phyloP scores from a whole-genome alignment of 2,329 filamentous ascomycete species.

The Colletotrichum sidae region DNA sequence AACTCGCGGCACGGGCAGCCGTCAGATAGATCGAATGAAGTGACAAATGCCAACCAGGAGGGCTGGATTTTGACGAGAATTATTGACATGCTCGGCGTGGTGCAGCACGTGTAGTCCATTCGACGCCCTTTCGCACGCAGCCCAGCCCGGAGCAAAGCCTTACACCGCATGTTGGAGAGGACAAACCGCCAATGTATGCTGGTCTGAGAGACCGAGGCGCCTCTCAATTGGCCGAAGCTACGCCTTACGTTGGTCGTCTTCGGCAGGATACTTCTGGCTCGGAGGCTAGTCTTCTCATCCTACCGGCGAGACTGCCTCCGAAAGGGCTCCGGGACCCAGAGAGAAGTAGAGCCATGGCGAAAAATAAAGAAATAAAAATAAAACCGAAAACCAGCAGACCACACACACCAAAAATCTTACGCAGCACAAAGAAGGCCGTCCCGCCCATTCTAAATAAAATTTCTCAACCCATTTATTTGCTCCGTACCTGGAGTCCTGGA shows the following conservation, averaged over 20 bases:
- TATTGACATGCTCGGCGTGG: neutral
- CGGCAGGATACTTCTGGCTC: neutral
- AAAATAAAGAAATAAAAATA: neutral
- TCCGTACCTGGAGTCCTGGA: too few species aligned
- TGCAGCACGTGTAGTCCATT: constrained; percentile 13
- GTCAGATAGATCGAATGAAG: neutral
- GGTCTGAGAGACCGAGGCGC: neutral
- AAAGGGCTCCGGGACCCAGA: constrained; percentile 8
- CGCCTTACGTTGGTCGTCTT: too few species aligned
- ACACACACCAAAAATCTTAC: neutral
- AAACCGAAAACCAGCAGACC: neutral
- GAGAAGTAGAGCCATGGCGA: neutral
- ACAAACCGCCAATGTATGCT: neutral
- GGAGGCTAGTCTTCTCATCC: neutral
- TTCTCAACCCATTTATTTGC: too few species aligned
- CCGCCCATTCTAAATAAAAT: too few species aligned
- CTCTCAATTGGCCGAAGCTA: neutral
- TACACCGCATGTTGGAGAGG: constrained; percentile 9
- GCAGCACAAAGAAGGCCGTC: too few species aligned
- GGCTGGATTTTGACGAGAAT: constrained; percentile 1
- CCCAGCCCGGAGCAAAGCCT: constrained; percentile 7
- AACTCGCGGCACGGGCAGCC: too few species aligned
- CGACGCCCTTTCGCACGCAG: constrained; percentile 5
- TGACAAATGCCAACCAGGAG: constrained; percentile 1
- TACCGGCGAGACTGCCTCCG: constrained; percentile 29